Base-by-base conservation (phyloP, 306 rosid genomes). In the Cercis canadensis region DNA sequence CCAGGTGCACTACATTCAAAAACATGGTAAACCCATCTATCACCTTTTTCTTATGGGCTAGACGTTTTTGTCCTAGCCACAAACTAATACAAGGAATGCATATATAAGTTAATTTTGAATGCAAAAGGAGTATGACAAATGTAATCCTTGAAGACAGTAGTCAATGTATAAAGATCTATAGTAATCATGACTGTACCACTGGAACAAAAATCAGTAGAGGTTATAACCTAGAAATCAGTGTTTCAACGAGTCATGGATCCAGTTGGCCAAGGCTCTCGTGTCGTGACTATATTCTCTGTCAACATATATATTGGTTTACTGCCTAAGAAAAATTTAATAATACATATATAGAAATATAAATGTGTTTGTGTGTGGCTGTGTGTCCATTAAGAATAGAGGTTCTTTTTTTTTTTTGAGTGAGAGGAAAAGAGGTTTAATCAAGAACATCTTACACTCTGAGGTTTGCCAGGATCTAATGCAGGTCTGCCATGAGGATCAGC, bases 361-460 rank as follows among this genome's bases (percentile, higher is more conserved):
- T 45, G 8, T 8, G 0, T 31, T n/a, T 53, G 49, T 29, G 21
- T 47, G 37, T 24, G 29, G 3, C 29, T 24, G 29, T 24, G 29
- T 24, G 29, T 24, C 29, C 29, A 24, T 3, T 24, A 24, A 24
- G 29, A 24, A 24, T 24, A 24, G 29, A 24, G 29, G 29, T 24
- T 24, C 1, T 24, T 24, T 24, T 24, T 14, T 4, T 11, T 33
- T 11, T 5, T 10, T 6, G 4, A 69, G 70, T 34, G 8, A 49
- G 29, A 75, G 21, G 47, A 34, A 40, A 36, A 50, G 18, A 53
- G 51, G 54, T 9, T 59, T 15, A 33, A 44, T 54, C 45, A 47
- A 75, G 62, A 82, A 46, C 57, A 74, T 73, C 96, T 87, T 89
- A 94, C 99, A 75, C 84, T 77, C 43, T 65, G 87, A 86, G 96